Conservation (phyloP, 164 flowering plant genomes). For the Hamamelis virginiana region DNA sequence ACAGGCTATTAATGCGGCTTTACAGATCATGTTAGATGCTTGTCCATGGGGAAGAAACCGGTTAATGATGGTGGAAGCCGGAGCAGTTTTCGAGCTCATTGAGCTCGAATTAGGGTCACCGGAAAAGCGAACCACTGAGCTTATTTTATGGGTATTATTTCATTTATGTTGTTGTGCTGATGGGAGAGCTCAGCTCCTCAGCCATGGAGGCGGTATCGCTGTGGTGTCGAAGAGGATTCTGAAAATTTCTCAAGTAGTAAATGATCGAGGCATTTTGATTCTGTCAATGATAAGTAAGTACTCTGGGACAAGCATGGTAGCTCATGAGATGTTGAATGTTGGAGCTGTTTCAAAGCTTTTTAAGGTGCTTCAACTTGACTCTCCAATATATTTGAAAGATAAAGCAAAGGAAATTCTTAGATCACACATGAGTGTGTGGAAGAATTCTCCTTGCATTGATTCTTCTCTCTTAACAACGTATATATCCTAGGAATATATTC, state of each 20-base stretch:
- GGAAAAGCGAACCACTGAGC: slow-evolving; percentile 44
- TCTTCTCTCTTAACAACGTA: slow-evolving; percentile 21
- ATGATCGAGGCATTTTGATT: slow-evolving; percentile 38
- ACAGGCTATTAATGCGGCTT: slow-evolving; percentile 23
- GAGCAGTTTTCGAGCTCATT: slow-evolving; percentile 33
- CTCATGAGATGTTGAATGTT: slow-evolving; percentile 53
- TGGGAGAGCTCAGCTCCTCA: slow-evolving; percentile 49
- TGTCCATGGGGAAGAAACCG: slow-evolving; percentile 33
- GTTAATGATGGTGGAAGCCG: slow-evolving; percentile 20
- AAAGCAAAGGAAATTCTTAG: slow-evolving; percentile 44
- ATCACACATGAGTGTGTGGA: slow-evolving; percentile 43
- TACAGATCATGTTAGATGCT: slow-evolving; percentile 24
- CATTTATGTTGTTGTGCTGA: slow-evolving; percentile 52
- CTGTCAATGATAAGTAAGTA: slow-evolving; percentile 33
- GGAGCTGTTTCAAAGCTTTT: slow-evolving; percentile 58
- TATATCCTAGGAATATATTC: no score
- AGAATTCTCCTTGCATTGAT: slow-evolving; percentile 41
- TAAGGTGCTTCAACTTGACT: slow-evolving; percentile 40
- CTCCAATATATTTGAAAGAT: slow-evolving; percentile 26
- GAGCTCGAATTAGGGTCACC: slow-evolving; percentile 30
- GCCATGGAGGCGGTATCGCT: slow-evolving; percentile 48
- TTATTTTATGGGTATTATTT: slow-evolving; percentile 34
- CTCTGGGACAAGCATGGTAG: slow-evolving; percentile 31
- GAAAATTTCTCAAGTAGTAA: slow-evolving; percentile 39
- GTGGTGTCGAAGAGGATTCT: slow-evolving; percentile 45